Base-by-base conservation (phyloP, 176 grass and related monocot species). In the Olyra latifolia region DNA sequence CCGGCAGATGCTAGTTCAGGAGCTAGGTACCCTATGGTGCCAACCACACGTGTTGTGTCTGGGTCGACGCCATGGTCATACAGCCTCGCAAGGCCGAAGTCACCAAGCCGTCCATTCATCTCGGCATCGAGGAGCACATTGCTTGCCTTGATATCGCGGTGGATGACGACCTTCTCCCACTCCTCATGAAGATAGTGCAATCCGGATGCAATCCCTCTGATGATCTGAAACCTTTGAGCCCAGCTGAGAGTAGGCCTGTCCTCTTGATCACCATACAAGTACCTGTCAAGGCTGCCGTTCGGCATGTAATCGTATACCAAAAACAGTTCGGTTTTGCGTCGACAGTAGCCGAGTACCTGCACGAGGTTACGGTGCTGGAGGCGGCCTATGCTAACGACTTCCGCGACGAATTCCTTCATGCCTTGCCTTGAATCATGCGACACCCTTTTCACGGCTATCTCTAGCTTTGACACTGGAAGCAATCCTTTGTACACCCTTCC, bases 81-180 rank as follows among this genome's bases (percentile, higher is more conserved):
- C 35, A 82, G 12, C 39, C 79, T 82, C 8, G 85, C 85, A 12
- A 87, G 78, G 13, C 85, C 85, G 10, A 87, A 87, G 32, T 87
- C 85, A 1, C 85, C 78, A 1, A 87, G 28, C 13, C 59, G 54
- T 3, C 38, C 81, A 52, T 76, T 83, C 45, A 83, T 62, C 2
- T 62, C 27, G 8, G 1, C 5, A 2, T 62, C 59, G 10, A 62
- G 59, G 59, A 62, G 59, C 25, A 62, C 59, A 62, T 62, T 62
- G 59, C 59, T 62, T 30, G 59, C 57, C 12, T 61, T 61, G 25
- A 61, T 28, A 4, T 61, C 57, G 13, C 57, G 22, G 2, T 61
- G 57, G 57, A 61, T 61, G 4, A 61, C 70, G 17, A 83, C 48
- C 32, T 83, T 73, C 82, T 86, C 83, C 75, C 83, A 86, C 20